Percentiles rank a stretch among this genome's conserved stretches.
phyloP scores from a whole-genome alignment of 768 basidiomycete species.

The Psilocybe tampanensis region DNA sequence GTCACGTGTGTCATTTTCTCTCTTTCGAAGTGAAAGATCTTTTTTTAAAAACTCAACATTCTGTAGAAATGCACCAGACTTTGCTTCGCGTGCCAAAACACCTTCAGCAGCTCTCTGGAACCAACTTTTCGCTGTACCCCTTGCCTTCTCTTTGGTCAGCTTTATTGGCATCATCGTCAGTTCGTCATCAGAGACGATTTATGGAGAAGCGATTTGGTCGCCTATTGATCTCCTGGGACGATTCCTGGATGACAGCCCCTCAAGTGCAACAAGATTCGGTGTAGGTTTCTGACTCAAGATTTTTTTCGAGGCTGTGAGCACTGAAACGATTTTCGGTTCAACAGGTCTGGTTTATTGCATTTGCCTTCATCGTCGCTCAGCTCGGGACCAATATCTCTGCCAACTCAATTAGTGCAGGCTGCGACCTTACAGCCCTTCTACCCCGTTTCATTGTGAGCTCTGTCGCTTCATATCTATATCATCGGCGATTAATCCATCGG shows the following conservation, averaged over 20 bases:
- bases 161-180: conserved; percentile 84
- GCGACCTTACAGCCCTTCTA: conserved; percentile 77
- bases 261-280: conserved; percentile 67
- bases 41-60: conserved; percentile 17
- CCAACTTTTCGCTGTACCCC: conserved; percentile 70
- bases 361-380: conserved; percentile 81
- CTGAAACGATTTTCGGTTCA: conserved; percentile 1
- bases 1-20: conserved; percentile 49
- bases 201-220: conserved; percentile 78
- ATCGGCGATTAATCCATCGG: neutral
- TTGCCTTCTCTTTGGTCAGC: conserved; percentile 74
- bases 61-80: conserved; percentile 71
- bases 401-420: conserved; percentile 82
- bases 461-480: neutral
- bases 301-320: neutral
- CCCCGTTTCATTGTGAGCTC: conserved; percentile 71
- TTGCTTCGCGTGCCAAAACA: conserved; percentile 62
- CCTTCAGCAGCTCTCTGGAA: conserved; percentile 63
- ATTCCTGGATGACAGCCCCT: conserved; percentile 68
- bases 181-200: conserved; percentile 75
- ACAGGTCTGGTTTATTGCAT: conserved; percentile 78
- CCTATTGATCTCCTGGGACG: conserved; percentile 70
- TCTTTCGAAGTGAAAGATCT: neutral
- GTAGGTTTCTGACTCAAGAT: conserved; percentile 32
- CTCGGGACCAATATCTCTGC: conserved; percentile 73